Base-by-base conservation (phyloP, 805 yeast species). In the Cyberlindnera americana region DNA sequence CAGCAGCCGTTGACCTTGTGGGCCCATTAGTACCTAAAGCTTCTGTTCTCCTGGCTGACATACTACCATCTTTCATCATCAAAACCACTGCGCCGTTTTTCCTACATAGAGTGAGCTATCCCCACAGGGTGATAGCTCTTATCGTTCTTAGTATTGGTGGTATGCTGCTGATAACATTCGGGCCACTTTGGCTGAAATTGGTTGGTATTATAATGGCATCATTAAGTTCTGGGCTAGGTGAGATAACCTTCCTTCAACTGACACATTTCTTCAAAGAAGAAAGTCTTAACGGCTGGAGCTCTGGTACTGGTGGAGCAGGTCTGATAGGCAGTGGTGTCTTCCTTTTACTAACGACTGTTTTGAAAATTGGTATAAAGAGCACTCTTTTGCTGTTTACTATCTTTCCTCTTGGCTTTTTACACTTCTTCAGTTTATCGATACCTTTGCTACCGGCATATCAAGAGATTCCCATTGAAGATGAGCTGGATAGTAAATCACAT, bases 281-380 rank as follows among this genome's bases (percentile, higher is more conserved):
- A n/a, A 69, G 95, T 4, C 66, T 91, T 33, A 78, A 81, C 35
- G 97, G 95, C 1, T 91, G 95, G 78, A 84, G 95, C 16, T 76
- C 89, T 7, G 99, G 99, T 1, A 91, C 98, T 0, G 98, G 99
- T 3, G 95, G 88, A 15, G 98, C 99, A 1, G 99, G 99, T 0
- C 60, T 91, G 5, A 72, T 77, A 15, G 99, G 98, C 0, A 78
- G 90, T 37, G 85, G 83, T 38, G 55, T 74, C 12, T 90, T 77
- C 54, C 53, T 91, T 72, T 49, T 83, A 1, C 45, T 86, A 51
- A 91, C 97, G 0, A 82, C 91, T 1, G 64, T 88, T 54, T 34
- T 85, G 17, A 69, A 76, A 1, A 42, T 87, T 2, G 61, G 75
- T 6, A 79, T 85, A 0, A 67, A 67, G 43, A 41, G 67, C 1